Percentiles rank a stretch among this genome's conserved stretches.
Conservation (phyloP, 805 yeast species). For the Yamadazyma nakazawae region DNA sequence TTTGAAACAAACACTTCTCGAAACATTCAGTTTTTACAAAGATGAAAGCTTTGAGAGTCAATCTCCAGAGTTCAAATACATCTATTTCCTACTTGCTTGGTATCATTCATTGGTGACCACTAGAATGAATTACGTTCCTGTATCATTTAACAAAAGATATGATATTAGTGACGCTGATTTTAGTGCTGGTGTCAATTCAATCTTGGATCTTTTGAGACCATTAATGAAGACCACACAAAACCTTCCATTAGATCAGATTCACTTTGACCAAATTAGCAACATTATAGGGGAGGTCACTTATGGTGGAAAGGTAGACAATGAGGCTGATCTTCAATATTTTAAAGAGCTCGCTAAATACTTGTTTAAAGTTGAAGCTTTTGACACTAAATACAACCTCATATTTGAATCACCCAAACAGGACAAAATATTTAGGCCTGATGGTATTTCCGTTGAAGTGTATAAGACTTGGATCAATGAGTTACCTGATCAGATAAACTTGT, state of each 20-base stretch:
- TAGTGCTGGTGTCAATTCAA: constrained; percentile 42
- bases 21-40: constrained; percentile 22
- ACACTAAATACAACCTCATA: constrained; percentile 41
- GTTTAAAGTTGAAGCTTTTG: constrained; percentile 42
- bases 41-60: constrained; percentile 12
- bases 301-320: constrained; percentile 58
- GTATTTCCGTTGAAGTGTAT: constrained; percentile 30
- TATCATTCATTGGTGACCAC: constrained; percentile 62
- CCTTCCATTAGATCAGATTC: constrained; percentile 8
- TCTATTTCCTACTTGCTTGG: constrained; percentile 63
- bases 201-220: constrained; percentile 40
- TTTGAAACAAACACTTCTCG: constrained; percentile 45
- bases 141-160: constrained; percentile 58
- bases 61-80: constrained; percentile 45
- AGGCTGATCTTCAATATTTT: constrained; percentile 39
- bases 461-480: constrained; percentile 48
- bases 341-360: constrained; percentile 29
- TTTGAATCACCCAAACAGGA: constrained; percentile 14
- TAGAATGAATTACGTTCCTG: constrained; percentile 55
- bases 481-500: constrained; percentile 51
- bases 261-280: constrained; percentile 17
- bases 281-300: constrained; percentile 56
- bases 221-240: constrained; percentile 29
- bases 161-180: constrained; percentile 78
- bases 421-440: constrained; percentile 46